phyloP scores from a whole-genome alignment of 2,329 filamentous ascomycete genomes.

The Orbilia ellipsospora region DNA sequence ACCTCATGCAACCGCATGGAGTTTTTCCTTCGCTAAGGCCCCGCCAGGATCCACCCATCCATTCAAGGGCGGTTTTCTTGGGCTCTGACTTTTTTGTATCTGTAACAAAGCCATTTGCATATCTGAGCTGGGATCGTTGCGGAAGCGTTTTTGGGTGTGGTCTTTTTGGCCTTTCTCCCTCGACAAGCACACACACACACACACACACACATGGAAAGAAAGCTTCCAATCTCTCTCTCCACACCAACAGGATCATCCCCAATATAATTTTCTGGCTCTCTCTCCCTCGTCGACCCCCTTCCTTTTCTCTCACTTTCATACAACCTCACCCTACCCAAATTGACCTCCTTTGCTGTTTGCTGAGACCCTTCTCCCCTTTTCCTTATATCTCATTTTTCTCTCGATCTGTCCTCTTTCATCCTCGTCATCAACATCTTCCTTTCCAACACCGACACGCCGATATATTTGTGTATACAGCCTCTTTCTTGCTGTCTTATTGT shows the following conservation, averaged over 20 bases:
- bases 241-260: slow-evolving; percentile 56
- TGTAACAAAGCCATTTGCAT: slow-evolving; percentile 4
- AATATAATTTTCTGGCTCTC: slow-evolving; percentile 55
- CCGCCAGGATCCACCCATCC: slow-evolving; percentile 52
- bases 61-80: slow-evolving; percentile 16
- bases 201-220: neutral
- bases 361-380: slow-evolving; percentile 34
- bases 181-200: slow-evolving; percentile 27
- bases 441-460: neutral
- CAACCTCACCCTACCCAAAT: slow-evolving; percentile 19
- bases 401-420: slow-evolving; percentile 31
- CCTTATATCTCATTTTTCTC: slow-evolving; percentile 20
- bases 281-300: slow-evolving; percentile 40
- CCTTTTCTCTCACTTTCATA: slow-evolving; percentile 32
- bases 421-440: slow-evolving; percentile 13
- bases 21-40: slow-evolving; percentile 53
- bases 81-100: slow-evolving; percentile 22
- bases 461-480: slow-evolving; percentile 22
- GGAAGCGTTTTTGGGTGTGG: slow-evolving; percentile 3
- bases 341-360: slow-evolving; percentile 28
- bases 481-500: neutral
- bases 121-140: slow-evolving; percentile 24
- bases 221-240: slow-evolving; percentile 9
- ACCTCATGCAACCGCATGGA: slow-evolving; percentile 54
- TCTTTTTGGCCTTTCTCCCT: slow-evolving; percentile 33